Base-by-base conservation (phyloP, 78 protist genomes). In the slime mould (Dictyostelium discoideum) region DNA sequence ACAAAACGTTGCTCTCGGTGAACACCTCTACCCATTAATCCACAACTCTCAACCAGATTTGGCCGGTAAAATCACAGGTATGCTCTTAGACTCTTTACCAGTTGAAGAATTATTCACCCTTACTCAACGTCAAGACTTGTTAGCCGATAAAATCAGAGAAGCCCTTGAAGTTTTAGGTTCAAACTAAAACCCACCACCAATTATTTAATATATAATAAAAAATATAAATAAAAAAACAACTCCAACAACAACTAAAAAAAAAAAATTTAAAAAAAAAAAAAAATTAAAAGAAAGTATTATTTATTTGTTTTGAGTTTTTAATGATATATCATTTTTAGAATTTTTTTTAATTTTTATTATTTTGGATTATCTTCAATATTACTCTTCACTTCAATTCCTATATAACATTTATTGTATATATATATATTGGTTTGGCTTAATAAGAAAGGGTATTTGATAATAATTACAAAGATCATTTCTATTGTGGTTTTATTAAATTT, bases 51-150 rank as follows among this genome's bases (percentile, higher is more conserved):
- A 90, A 83, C 96, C 97, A 57, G 94, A 96, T 9, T 63, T 82
- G 14, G 85, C 93, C 60, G 97, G 97, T 84, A 96, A 96, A 96
- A 96, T 96, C 94, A 96, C 97, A 39, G 97, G 97, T 88, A 96
- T 96, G 97, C 54, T 96, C n/a, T 85, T 96, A 32, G 97, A 96
- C 65, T 92, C 97, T 13, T 79, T 87, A 84, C 60, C 78, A 63
- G 89, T 92, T 69, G 86, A 87, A 26, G 96, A 96, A 39, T 79
- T 96, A 82, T 73, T 87, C 90, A 40, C 50, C 26, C 96, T 96
- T 46, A 46, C 84, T 44, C 96, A 86, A 74, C 65, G 85, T 89
- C 24, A 67, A n/a, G 96, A 85, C 26, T 67, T 76, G 37, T 93
- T 96, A 26, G 37, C 10, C 16, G 93, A 86, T 8, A 96, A 96